Base-by-base conservation (phyloP, 2,329 filamentous ascomycete genomes). In the Colletotrichum magnum region DNA sequence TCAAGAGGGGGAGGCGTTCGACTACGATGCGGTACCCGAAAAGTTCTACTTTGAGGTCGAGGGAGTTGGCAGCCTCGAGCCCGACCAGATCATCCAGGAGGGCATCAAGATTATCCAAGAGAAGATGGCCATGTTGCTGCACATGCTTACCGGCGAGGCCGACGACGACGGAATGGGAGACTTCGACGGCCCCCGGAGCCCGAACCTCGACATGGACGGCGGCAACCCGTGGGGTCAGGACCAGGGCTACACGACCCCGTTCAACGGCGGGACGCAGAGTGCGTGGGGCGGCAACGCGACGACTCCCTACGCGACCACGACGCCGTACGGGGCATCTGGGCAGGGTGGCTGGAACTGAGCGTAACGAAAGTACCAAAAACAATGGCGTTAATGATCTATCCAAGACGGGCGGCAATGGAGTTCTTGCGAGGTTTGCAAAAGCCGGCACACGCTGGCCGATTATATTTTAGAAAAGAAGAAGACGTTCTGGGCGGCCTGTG, bases 21-120 rank as follows among this genome's bases (percentile, higher is more conserved):
- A 98, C 82, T 98, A 94, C 81, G 92, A 97, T 75, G 95, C 94
- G 10, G 88, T 92, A 24, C 95, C 96, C 5, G 87, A 86, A 70
- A 89, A 89, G 73, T 99, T 98, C 85, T 99, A 98, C 85, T 93
- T 95, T 77, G 94, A 98, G 77, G 92, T 99, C 54, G 96, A 99
- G 81, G 92, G 93, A 54, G 91, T 93, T 45, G 96, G 96, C 43
- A 93, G 91, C 75, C 89, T 98, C 70, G 93, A 96, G 36, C 95
- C 96, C 0, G 95, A 99, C 77, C 88, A 90, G 71, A 96, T 98
- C 74, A 90, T 99, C 59, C 91, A 95, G 75, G 90, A 94, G 75
- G 95, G 94, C 41, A 97, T 99, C 79, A 90, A 92, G 72, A 92
- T 94, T 32, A 85, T 99, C 64, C 96, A 98, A 79, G 89, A 92